These are phyloP conservation scores for Dactylellina parvicollis DNA, from an alignment of 2,329 filamentous ascomycete species.

Conservation along the genomic window DNA sequence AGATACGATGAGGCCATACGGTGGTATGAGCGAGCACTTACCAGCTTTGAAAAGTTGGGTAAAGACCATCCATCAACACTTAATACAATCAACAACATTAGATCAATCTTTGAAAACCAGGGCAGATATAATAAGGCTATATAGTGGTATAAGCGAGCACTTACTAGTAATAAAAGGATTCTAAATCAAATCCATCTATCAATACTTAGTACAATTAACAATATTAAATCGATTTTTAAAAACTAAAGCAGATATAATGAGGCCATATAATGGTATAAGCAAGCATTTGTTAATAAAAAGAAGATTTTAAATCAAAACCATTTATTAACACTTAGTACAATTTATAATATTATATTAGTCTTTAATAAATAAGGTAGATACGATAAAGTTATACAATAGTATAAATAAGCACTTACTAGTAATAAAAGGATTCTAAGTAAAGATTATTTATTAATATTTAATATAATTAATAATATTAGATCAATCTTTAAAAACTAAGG, in stretches of 20 bases:
- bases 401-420: constrained; percentile 23
- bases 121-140: constrained; percentile 34
- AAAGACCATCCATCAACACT: constrained; percentile 6
- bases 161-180: constrained; percentile 11
- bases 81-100: constrained; percentile 35
- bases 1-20: constrained; percentile 37
- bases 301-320: constrained; percentile 32
- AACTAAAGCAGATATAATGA: constrained; percentile 27
- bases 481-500: not conserved
- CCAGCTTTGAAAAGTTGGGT: constrained; percentile 1
- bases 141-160: constrained; percentile 23
- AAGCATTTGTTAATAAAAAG: constrained; percentile 14
- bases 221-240: not conserved
- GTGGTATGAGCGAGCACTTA: constrained; percentile 28
- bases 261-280: constrained; percentile 40
- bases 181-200: not conserved
- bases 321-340: constrained; percentile 8
- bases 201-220: not conserved
- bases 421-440: constrained; percentile 1
- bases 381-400: constrained; percentile 17
- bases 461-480: not conserved
- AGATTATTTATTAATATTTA: not conserved
- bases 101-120: constrained; percentile 15
- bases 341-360: constrained; percentile 35
- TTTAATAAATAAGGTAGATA: constrained; percentile 27